Evolutionary conservation across 331 rosid species (phyloP), one percentile per base, ranked within the genome.

Genomic region (Rhamnella rubrinervis): DNA sequence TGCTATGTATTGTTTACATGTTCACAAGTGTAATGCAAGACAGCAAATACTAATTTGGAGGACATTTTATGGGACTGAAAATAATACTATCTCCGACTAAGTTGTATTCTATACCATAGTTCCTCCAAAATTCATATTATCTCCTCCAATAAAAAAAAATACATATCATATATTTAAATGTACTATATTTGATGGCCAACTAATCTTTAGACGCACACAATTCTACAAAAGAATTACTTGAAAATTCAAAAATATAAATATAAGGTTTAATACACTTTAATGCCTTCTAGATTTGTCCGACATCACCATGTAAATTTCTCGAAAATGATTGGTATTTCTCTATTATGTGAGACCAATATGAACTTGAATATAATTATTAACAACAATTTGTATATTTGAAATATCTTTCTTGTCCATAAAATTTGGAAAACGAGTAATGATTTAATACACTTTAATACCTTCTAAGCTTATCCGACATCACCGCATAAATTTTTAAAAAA

Each of bases 341-440:
- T 18, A 8, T 46, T 37, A 28, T 49, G 13, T 47, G 71, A 60
- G 71, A 59, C 63, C 72, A 20, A 55, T 28, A 19, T 35, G 61
- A 67, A 67, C 51, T 53, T 28, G 35, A 50, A 65, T 4, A 25
- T 47, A 65, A 81, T 72, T 21, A 66, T 47, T 77, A 51, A 59
- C 66, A 74, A 73, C 71, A 73, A 80, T 68, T 78, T 65, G 74
- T 19, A 63, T 73, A 74, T 39, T 39, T 39, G 1, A 39, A 68
- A 84, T 62, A 75, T 72, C 66, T 65, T 18, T 35, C 47, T 74
- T 83, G 83, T 74, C 85, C 75, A 76, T 49, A 78, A 78, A 65
- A 75, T 65, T 75, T 31, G 66, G 66, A 73, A 63, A 49, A 25
- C 35, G 64, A 11, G 67, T 23, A 23, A n/a, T n/a, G n/a, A n/a